phyloP scores from a whole-genome alignment of 352 stramenopile genomes.

The Globisporangium lucens region DNA sequence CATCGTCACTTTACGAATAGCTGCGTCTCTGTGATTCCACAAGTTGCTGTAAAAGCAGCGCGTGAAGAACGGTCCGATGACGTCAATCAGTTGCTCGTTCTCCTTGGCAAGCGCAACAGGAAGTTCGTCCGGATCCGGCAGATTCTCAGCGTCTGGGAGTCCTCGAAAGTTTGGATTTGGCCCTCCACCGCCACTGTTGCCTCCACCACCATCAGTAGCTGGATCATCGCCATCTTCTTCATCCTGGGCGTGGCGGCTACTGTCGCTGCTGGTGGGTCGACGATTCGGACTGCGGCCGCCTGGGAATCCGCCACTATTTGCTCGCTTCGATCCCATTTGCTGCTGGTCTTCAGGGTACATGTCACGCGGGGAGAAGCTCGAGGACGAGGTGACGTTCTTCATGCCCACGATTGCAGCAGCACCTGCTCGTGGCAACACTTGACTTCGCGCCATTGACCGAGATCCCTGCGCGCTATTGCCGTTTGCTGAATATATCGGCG shows the following conservation, averaged over 20 bases:
- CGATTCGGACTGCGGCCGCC: conserved; percentile 16
- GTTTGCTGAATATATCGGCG: conserved; percentile 4
- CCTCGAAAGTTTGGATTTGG: conserved; percentile 56
- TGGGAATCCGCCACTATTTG: conserved; percentile 4
- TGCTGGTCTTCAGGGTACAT: conserved; percentile 58
- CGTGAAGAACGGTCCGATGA: conserved; percentile 77
- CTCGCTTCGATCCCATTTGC: conserved; percentile 14
- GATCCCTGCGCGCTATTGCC: background rate
- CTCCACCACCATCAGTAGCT: conserved; percentile 11
- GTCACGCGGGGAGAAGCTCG: conserved; percentile 56
- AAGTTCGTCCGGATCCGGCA: conserved; percentile 74
- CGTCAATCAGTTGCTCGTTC: conserved; percentile 67
- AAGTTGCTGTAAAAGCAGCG: conserved; percentile 85
- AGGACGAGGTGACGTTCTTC: conserved; percentile 29
- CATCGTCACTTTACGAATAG: conserved; percentile 83
- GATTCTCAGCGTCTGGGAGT: conserved; percentile 61
- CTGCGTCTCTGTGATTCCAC: conserved; percentile 82
- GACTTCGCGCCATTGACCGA: conserved; percentile 26
- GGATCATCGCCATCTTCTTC: conserved; percentile 25
- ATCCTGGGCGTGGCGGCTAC: background rate
- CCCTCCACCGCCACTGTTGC: conserved; percentile 4
- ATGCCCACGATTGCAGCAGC: conserved; percentile 31
- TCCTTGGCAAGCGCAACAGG: conserved; percentile 65
- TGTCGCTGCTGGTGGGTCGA: conserved; percentile 13
- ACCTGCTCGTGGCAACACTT: conserved; percentile 39